Evolutionary conservation across 2,329 filamentous ascomycete genomes (phyloP).

Genomic region (Colletotrichum euphorbiae): DNA sequence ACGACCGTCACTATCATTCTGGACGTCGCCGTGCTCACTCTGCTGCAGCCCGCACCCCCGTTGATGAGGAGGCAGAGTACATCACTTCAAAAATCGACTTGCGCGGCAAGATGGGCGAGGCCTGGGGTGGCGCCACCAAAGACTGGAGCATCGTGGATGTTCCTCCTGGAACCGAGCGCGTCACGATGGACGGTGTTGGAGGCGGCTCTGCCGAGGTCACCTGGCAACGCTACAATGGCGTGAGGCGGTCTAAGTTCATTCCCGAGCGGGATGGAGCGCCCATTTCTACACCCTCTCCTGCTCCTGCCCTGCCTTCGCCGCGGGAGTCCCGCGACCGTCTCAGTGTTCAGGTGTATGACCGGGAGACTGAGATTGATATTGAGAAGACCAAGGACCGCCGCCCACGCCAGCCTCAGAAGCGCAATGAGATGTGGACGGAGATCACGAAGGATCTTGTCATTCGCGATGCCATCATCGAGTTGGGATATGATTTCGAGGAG

Average conservation of each 20-base stretch:
- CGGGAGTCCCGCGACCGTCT: slow-evolving; percentile 52
- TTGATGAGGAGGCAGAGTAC: slow-evolving; percentile 73
- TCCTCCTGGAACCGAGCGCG: slow-evolving; percentile 82
- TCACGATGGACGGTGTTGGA: slow-evolving; percentile 84
- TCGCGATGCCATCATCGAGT: slow-evolving; percentile 85
- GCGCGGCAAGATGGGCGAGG: slow-evolving; percentile 78
- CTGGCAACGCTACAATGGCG: slow-evolving; percentile 84
- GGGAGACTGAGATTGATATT: slow-evolving; percentile 63
- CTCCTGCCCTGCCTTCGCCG: slow-evolving; percentile 45
- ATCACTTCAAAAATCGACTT: slow-evolving; percentile 66
- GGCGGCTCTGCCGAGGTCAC: slow-evolving; percentile 81
- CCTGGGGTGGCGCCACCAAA: slow-evolving; percentile 77
- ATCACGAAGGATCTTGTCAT: slow-evolving; percentile 93
- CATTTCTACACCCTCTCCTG: slow-evolving; percentile 34
- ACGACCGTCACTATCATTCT: slow-evolving; percentile 53
- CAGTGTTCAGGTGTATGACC: slow-evolving; percentile 60
- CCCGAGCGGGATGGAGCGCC: slow-evolving; percentile 68
- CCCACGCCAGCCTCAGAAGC: slow-evolving; percentile 54
- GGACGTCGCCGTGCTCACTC: slow-evolving; percentile 64
- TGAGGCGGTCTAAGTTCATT: slow-evolving; percentile 79
- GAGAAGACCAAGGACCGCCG: slow-evolving; percentile 66
- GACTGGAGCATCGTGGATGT: slow-evolving; percentile 88
- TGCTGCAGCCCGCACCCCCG: slow-evolving; percentile 56
- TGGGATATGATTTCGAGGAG: slow-evolving; percentile 91
- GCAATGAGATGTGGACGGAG: slow-evolving; percentile 90